Conservation (phyloP, 2,329 filamentous ascomycete genomes). For the Aotearoamyces nothofagi region DNA sequence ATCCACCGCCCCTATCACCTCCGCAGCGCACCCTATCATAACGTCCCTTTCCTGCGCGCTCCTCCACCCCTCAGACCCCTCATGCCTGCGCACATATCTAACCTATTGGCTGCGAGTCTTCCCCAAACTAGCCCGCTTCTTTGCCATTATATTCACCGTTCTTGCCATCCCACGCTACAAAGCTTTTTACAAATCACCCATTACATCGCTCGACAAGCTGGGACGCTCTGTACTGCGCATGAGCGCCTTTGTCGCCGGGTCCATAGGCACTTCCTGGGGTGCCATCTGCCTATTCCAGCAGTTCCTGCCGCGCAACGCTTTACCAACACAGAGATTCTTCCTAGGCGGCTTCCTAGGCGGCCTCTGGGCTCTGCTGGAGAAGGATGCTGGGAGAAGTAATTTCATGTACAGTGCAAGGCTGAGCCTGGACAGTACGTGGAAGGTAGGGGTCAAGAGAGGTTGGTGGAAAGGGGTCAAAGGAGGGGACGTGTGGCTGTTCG, state of each 20-base stretch:
- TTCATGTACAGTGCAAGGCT: slow-evolving; percentile 68
- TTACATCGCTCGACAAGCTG: slow-evolving; percentile 50
- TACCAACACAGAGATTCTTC: slow-evolving; percentile 80
- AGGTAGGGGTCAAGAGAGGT: slow-evolving; percentile 78
- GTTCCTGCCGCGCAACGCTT: slow-evolving; percentile 55
- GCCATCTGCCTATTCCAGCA: slow-evolving; percentile 80
- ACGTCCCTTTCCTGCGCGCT: slow-evolving; percentile 76
- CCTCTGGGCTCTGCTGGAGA: slow-evolving; percentile 68
- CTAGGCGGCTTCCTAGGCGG: slow-evolving; percentile 76
- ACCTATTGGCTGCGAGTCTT: slow-evolving; percentile 79
- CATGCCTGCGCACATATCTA: slow-evolving; percentile 73
- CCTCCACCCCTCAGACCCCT: slow-evolving; percentile 76
- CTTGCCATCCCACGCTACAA: slow-evolving; percentile 55
- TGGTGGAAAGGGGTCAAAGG: slow-evolving; percentile 76
- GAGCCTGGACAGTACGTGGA: slow-evolving; percentile 78
- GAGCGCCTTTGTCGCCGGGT: slow-evolving; percentile 63
- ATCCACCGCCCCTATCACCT: slow-evolving; percentile 61
- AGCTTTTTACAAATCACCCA: slow-evolving; percentile 51
- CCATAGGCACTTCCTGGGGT: slow-evolving; percentile 79
- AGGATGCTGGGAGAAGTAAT: slow-evolving; percentile 44
- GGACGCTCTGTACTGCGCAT: slow-evolving; percentile 57
- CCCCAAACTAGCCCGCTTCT: slow-evolving; percentile 62
- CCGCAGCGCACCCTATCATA: slow-evolving; percentile 76
- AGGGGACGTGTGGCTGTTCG: slow-evolving; percentile 75
- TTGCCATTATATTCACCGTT: slow-evolving; percentile 54